Evolutionary conservation across 2,329 filamentous ascomycete species (phyloP), one percentile per base, ranked within the genome.

Genomic region (Cladosporium phlei): DNA sequence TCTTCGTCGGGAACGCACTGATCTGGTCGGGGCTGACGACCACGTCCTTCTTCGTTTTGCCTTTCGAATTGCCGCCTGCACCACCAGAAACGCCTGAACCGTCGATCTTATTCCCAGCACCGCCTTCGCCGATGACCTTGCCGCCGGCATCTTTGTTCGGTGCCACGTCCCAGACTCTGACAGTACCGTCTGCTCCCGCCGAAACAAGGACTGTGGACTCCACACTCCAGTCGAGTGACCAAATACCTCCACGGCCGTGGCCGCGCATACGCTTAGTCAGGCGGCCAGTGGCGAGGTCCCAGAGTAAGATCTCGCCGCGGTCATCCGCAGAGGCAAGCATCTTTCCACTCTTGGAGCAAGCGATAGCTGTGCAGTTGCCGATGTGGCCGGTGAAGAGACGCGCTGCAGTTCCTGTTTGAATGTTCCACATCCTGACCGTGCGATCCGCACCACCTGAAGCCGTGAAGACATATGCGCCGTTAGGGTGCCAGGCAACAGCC

Each of bases 341-440:
- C 64, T 87, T 90, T 54, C 93, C 93, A 59, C 88, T 89, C 1
- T 88, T 88, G 17, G 88, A 85, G 60, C 89, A 95, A 53, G 91
- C 81, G 20, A 97, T 71, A 0, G 88, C 80, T 11, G 85, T 94
- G 62, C 97, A 83, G 60, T 88, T 88, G 39, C 93, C 88, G 0
- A 82, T 85, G 62, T 98, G 93, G 1, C 93, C 93, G 0, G 87
- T 89, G 63, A 97, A 95, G 59, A 97, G 81, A 20, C 93, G 85
- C 4, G 96, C 87, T 27, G 89, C 88, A 52, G 84, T 83, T 21
- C 93, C 93, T 7, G 85, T 91, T 9, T 82, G 78, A n/a, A 96
- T 80, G 8, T 89, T 84, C 93, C 93, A 98, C 91, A 98, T 97
- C 22, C 93, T 84, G 25, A 97, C 87, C 0, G 89, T 93, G 66